Percentiles rank a stretch among this genome's conserved stretches.
Conservation (phyloP, 2,329 filamentous ascomycete species). For the Aureobasidium sp. region DNA sequence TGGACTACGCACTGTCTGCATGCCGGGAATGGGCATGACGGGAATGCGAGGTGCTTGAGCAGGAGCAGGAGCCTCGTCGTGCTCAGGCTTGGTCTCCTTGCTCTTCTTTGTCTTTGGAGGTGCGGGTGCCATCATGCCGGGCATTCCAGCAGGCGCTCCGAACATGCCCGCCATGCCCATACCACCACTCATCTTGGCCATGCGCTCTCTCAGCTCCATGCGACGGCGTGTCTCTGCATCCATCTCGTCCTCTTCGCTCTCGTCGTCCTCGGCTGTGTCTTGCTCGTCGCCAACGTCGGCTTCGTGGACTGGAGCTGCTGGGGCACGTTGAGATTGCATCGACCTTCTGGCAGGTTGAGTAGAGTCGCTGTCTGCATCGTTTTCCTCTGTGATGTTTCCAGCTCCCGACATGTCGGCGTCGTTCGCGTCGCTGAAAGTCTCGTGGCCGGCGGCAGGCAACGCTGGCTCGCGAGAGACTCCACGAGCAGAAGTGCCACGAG, state of each 20-base stretch:
- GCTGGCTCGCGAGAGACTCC: not conserved
- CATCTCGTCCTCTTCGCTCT: constrained; percentile 75
- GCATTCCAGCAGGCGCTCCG: constrained; percentile 60
- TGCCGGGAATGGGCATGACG: constrained; percentile 56
- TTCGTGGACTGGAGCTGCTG: constrained; percentile 34
- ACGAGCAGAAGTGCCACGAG: not conserved
- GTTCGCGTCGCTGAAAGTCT: constrained; percentile 53
- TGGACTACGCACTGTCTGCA: constrained; percentile 49
- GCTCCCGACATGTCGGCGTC: constrained; percentile 58
- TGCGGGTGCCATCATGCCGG: constrained; percentile 41
- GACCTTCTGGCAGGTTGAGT: constrained; percentile 25
- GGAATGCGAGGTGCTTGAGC: constrained; percentile 33
- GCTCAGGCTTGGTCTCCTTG: constrained; percentile 27
- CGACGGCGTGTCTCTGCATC: constrained; percentile 80
- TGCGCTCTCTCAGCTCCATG: constrained; percentile 83
- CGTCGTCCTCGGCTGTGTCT: constrained; percentile 46
- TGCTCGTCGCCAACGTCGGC: constrained; percentile 43
- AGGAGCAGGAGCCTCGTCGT: constrained; percentile 28
- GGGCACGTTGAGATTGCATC: constrained; percentile 27
- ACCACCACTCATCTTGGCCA: constrained; percentile 97
- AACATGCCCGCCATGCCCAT: constrained; percentile 98
- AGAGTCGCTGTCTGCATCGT: constrained; percentile 61
- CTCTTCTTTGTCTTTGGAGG: constrained; percentile 37
- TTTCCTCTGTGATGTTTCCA: constrained; percentile 54
- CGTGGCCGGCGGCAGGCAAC: constrained; percentile 24